A percentile compares a stretch with the other conserved stretches of the same genome.
These are phyloP conservation scores for Fusarium foetens DNA, from an alignment of 2,329 filamentous ascomycete genomes.

Conservation along the genomic window DNA sequence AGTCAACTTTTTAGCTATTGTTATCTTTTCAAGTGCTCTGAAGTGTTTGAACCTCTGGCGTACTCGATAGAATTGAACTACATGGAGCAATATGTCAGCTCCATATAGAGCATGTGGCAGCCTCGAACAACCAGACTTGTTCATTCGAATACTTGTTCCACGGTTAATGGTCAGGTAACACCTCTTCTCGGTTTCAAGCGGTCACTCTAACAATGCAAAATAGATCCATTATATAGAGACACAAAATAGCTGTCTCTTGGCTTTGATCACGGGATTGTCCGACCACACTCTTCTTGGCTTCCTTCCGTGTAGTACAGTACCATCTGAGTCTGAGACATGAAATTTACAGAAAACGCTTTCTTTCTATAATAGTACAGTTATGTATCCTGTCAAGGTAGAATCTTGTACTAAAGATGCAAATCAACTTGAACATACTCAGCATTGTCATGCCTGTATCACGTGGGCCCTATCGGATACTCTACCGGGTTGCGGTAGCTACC, in stretches of 20 bases:
- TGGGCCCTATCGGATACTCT: slow-evolving; percentile 38
- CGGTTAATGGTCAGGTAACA: background rate
- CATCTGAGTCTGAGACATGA: slow-evolving; percentile 23
- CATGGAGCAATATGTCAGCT: background rate
- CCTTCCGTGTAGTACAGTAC: slow-evolving; percentile 14
- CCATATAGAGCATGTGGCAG: background rate
- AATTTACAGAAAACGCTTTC: background rate
- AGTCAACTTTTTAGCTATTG: background rate
- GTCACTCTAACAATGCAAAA: background rate
- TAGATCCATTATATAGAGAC: background rate
- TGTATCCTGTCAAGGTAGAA: background rate
- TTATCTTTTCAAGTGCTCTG: background rate
- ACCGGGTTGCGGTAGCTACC: slow-evolving; percentile 7
- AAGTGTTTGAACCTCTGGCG: too few species aligned
- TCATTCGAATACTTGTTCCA: background rate
- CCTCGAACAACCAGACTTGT: background rate
- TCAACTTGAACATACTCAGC: background rate
- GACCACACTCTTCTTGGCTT: slow-evolving; percentile 12
- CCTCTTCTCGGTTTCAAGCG: background rate
- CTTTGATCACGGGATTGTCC: slow-evolving; percentile 28
- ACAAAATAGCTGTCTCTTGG: background rate
- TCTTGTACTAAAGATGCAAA: background rate
- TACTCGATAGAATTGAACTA: background rate
- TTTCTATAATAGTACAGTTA: background rate
- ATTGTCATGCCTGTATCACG: slow-evolving; percentile 35